Conservation (phyloP, 352 stramenopile genomes). For the Phytophthora uliginosa region DNA sequence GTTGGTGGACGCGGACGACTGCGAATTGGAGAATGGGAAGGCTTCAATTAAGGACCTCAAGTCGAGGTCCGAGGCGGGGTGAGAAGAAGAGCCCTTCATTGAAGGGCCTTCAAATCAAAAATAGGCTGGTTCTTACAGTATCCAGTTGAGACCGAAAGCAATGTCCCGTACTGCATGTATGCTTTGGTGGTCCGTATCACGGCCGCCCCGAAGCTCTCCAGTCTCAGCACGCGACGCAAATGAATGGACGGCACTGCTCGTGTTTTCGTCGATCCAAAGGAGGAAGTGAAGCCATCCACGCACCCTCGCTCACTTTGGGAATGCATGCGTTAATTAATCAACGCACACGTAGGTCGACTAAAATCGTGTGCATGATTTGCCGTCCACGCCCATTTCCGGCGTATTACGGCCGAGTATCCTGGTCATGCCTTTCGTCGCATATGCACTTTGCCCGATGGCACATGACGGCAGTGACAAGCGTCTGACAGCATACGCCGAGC, state of each 20-base stretch:
- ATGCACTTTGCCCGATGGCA: not conserved
- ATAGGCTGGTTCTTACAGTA: not conserved
- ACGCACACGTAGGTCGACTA: slow-evolving; percentile 10
- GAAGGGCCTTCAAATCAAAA: not conserved
- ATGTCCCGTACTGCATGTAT: not conserved
- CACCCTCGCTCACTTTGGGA: not conserved
- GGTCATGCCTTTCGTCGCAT: slow-evolving; percentile 4
- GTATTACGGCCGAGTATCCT: slow-evolving; percentile 12
- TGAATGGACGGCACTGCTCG: not conserved
- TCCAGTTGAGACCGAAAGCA: not conserved
- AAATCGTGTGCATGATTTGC: slow-evolving; percentile 17
- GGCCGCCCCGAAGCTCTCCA: not conserved
- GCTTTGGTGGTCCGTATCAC: slow-evolving; percentile 10
- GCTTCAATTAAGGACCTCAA: not conserved
- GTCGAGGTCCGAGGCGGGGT: not conserved
- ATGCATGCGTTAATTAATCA: not conserved
- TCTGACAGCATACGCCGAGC: not conserved
- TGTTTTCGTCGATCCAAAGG: not conserved
- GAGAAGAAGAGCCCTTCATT: not conserved
- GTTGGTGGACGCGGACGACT: not conserved
- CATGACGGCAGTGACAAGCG: not conserved
- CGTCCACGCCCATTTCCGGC: not conserved
- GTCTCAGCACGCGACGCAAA: not conserved
- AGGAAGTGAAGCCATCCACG: not conserved
- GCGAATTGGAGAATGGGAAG: slow-evolving; percentile 38